Conservation (phyloP, 768 basidiomycete species). For the Crassisporium funariophilum region DNA sequence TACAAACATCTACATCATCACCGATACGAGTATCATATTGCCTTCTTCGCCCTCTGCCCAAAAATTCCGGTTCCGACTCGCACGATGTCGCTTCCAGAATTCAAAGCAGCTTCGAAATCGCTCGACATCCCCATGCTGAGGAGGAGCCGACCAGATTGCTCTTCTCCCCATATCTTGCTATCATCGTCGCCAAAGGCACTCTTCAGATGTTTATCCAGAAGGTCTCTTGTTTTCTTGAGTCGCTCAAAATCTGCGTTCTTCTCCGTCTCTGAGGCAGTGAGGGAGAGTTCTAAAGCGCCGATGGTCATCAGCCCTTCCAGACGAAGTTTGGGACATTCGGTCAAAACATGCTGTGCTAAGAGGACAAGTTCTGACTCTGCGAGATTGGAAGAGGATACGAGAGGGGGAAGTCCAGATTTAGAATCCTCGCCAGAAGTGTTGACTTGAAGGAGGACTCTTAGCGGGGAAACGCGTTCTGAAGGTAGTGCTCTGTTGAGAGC, state of each 20-base stretch:
- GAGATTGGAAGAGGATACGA: constrained; percentile 37
- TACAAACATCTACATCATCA: not conserved
- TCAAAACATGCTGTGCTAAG: constrained; percentile 72
- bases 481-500: constrained; percentile 76
- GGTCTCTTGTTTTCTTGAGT: constrained; percentile 62
- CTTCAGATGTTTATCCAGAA: constrained; percentile 6
- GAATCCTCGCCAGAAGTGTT: constrained; percentile 93
- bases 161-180: constrained; percentile 48
- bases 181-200: constrained; percentile 8
- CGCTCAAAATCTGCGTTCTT: constrained; percentile 72
- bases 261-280: constrained; percentile 47
- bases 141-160: constrained; percentile 48
- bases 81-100: constrained; percentile 83
- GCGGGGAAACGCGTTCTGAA: constrained; percentile 51
- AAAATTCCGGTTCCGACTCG: constrained; percentile 92
- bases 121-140: constrained; percentile 98
- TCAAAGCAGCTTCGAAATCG: constrained; percentile 87
- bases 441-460: constrained; percentile 88
- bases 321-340: constrained; percentile 70
- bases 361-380: constrained; percentile 54
- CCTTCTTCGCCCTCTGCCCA: constrained; percentile 66
- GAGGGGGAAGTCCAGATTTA: constrained; percentile 83
- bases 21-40: constrained; percentile 8
- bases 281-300: constrained; percentile 77
- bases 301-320: constrained; percentile 97